Evolutionary conservation across 371 early-diverging fungal genomes (phyloP).

Genomic region (Capillidium rhysosporum): DNA sequence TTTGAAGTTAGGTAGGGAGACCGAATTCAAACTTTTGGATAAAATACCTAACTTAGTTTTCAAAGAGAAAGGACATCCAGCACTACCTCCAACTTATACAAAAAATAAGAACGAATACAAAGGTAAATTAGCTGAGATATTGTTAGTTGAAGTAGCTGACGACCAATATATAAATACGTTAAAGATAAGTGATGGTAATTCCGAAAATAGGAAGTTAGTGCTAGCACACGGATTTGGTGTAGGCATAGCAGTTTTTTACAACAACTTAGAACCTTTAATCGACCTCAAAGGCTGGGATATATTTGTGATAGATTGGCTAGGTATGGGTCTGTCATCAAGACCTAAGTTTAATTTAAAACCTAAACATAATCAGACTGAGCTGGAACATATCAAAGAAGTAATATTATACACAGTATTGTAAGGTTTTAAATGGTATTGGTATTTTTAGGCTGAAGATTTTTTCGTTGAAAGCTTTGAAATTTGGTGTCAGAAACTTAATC

Average conservation of each 20-base stretch:
- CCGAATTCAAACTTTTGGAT: too few species aligned
- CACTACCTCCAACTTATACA: too few species aligned
- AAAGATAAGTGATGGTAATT: background rate
- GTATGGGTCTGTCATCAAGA: constrained; percentile 64
- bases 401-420: constrained; percentile 9
- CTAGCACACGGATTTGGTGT: constrained; percentile 85
- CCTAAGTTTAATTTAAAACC: constrained; percentile 31
- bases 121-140: too few species aligned
- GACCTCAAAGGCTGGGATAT: constrained; percentile 42
- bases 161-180: constrained; percentile 3
- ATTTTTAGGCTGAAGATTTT: constrained; percentile 43
- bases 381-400: constrained; percentile 23
- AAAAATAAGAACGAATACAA: too few species aligned
- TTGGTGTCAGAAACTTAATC: constrained; percentile 57
- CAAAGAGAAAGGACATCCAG: too few species aligned
- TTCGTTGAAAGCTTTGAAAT: constrained; percentile 82
- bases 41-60: too few species aligned
- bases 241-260: constrained; percentile 75
- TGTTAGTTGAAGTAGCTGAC: background rate
- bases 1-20: too few species aligned
- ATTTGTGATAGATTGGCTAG: constrained; percentile 76
- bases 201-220: constrained; percentile 21
- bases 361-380: constrained; percentile 18
- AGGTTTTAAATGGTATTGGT: background rate
- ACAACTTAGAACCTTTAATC: constrained; percentile 50